Evolutionary conservation across 1,284 basidiomycete species (phyloP), one percentile per base, ranked within the genome.

Genomic region (Marasmius fiardii): DNA sequence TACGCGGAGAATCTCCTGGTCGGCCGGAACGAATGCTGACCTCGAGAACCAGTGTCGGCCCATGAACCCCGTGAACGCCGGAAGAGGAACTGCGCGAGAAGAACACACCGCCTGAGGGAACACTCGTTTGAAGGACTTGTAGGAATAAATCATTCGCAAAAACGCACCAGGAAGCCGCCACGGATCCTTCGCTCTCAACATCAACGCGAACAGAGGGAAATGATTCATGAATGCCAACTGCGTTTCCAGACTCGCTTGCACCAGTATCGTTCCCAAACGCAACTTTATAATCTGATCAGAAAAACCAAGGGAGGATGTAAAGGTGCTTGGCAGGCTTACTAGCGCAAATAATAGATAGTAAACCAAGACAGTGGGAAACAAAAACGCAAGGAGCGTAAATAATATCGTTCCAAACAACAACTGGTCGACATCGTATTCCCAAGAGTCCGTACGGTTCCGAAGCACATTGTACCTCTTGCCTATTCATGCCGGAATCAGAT

Each of bases 341-440:
- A 83, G 59, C 2, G 88, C 88, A 61, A 98, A 96, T 0, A 95
- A 73, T 0, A 83, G 71, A 61, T 95, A 94, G 68, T 96, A 99
- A 0, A 87, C 89, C 24, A 91, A 66, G 2, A 96, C 84, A 0
- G 97, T 98, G 1, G 97, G 96, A 55, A 93, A 88, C 4, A 98
- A 77, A 68, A 99, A 98, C 0, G 89, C 85, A 3, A 93, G 80
- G 16, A 98, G 79, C 0, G 95, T 98, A 74, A 99, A 98, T 23
- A 99, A 77, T 43, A 99, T 88, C 0, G 96, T 96, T 14, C 96
- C 96, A 28, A 99, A 86, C 28, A 98, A 78, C 11, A 98, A 80
- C 68, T 98, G 95, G 68, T 99, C 96, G 24, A 96, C 78, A 60
- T 96, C 92, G 67, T 98, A 98, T 60, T 88, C 83, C 80, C 91